phyloP scores from a whole-genome alignment of 352 stramenopile genomes.

The Peronospora destructor region DNA sequence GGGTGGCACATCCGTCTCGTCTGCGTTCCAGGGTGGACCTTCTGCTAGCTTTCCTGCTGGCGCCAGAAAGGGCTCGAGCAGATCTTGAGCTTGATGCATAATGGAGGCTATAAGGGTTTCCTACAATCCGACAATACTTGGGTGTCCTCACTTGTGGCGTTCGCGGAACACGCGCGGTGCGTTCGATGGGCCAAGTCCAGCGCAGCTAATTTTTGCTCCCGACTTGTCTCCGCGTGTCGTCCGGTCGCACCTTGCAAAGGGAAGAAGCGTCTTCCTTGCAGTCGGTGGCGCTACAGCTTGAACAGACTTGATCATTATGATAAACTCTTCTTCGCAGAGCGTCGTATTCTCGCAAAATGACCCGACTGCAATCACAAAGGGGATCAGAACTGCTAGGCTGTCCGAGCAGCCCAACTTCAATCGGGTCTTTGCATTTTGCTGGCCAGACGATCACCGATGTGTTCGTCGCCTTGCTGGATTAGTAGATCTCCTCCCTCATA shows the following conservation, averaged over 20 bases:
- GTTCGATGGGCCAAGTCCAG: conserved; percentile 6
- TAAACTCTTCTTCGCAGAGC: neutral
- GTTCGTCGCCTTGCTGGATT: neutral
- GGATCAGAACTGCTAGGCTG: conserved; percentile 15
- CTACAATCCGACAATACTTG: conserved; percentile 22
- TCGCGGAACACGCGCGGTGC: conserved; percentile 25
- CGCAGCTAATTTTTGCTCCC: conserved; percentile 12
- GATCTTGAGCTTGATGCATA: conserved; percentile 14
- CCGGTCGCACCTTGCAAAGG: neutral
- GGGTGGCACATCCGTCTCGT: neutral
- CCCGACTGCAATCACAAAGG: conserved; percentile 6
- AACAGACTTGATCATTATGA: too few species aligned
- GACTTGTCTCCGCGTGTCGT: conserved; percentile 11
- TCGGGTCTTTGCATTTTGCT: too few species aligned
- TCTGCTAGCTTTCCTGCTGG: conserved; percentile 7
- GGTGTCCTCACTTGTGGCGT: conserved; percentile 18
- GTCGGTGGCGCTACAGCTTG: too few species aligned
- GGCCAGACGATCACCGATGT: conserved; percentile 1
- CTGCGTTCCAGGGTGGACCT: conserved; percentile 20
- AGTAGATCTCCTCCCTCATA: neutral
- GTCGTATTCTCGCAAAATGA: conserved; percentile 12
- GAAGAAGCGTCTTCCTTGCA: neutral
- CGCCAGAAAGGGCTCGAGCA: conserved; percentile 6
- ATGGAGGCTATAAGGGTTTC: neutral
- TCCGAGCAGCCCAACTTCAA: conserved; percentile 8